phyloP scores from a whole-genome alignment of 768 basidiomycete species.

The Pleurotus giganteus region DNA sequence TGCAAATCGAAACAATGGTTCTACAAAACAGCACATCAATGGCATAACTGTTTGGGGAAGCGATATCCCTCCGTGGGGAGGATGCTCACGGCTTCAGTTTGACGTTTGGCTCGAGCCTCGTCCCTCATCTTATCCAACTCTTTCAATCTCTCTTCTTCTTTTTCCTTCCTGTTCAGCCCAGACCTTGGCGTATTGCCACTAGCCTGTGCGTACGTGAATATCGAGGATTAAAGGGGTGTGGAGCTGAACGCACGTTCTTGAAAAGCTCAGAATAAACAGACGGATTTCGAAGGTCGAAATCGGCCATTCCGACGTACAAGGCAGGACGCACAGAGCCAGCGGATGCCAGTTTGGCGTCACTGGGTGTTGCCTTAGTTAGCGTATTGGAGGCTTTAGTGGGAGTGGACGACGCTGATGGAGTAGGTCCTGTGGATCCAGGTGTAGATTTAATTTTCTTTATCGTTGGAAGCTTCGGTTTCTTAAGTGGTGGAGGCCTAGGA shows the following conservation, averaged over 20 bases:
- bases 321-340: conserved; percentile 32
- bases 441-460: conserved; percentile 64
- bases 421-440: conserved; percentile 11
- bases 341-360: conserved; percentile 21
- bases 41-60: not conserved
- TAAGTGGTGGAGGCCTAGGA: conserved; percentile 37
- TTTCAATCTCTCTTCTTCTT: conserved; percentile 67
- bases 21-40: conserved; percentile 24
- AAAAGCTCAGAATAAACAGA: conserved; percentile 67
- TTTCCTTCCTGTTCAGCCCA: conserved; percentile 43
- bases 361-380: conserved; percentile 21
- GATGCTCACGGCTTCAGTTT: conserved; percentile 49
- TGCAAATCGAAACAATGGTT: conserved; percentile 53
- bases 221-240: not conserved
- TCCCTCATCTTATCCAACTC: conserved; percentile 71
- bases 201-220: conserved; percentile 24
- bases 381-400: conserved; percentile 18
- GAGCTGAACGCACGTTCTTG: conserved; percentile 39
- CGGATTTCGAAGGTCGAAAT: conserved; percentile 62
- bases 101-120: conserved; percentile 58
- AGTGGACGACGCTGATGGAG: conserved; percentile 22
- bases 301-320: conserved; percentile 43
- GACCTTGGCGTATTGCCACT: conserved; percentile 43
- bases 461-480: conserved; percentile 65
- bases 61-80: not conserved